phyloP scores from a whole-genome alignment of 2,329 filamentous ascomycete genomes.

The Emergomyces pasteurianus region DNA sequence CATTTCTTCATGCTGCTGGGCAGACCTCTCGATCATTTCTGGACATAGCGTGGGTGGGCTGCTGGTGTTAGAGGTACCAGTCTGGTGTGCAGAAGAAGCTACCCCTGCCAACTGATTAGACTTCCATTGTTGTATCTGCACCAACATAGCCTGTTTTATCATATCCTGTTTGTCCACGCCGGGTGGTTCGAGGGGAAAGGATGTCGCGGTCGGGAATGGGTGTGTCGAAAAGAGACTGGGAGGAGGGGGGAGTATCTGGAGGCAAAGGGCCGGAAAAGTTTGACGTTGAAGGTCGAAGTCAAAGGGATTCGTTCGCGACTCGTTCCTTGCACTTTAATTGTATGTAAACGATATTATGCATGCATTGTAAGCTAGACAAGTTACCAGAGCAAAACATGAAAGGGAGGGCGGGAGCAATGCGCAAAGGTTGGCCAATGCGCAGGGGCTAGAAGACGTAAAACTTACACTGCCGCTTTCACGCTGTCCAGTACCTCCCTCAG shows the following conservation, averaged over 20 bases:
- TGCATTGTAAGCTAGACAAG: slow-evolving; percentile 4
- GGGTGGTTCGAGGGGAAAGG: slow-evolving; percentile 71
- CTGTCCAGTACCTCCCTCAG: slow-evolving; percentile 71
- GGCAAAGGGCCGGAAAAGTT: slow-evolving; percentile 73
- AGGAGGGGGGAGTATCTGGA: slow-evolving; percentile 69
- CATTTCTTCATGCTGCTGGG: slow-evolving; percentile 52
- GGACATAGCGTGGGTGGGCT: slow-evolving; percentile 20
- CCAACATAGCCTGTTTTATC: slow-evolving; percentile 53
- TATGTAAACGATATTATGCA: slow-evolving; percentile 1
- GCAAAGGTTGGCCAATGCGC: neutral
- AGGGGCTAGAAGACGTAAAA: neutral
- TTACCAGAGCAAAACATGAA: neutral
- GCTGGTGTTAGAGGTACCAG: neutral
- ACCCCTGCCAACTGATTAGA: slow-evolving; percentile 27
- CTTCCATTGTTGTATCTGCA: slow-evolving; percentile 57
- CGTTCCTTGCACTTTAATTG: slow-evolving; percentile 30
- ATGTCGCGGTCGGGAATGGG: slow-evolving; percentile 63
- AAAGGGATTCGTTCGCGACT: slow-evolving; percentile 39
- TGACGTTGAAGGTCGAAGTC: slow-evolving; percentile 78
- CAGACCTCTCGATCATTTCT: slow-evolving; percentile 34
- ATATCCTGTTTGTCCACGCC: slow-evolving; percentile 62
- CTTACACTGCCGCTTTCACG: slow-evolving; percentile 70
- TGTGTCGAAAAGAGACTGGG: slow-evolving; percentile 72
- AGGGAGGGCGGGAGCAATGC: neutral
- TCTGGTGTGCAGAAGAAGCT: slow-evolving; percentile 8